Evolutionary conservation across 108 stramenopile genomes (phyloP).

Genomic region (Fragilaria radians): DNA sequence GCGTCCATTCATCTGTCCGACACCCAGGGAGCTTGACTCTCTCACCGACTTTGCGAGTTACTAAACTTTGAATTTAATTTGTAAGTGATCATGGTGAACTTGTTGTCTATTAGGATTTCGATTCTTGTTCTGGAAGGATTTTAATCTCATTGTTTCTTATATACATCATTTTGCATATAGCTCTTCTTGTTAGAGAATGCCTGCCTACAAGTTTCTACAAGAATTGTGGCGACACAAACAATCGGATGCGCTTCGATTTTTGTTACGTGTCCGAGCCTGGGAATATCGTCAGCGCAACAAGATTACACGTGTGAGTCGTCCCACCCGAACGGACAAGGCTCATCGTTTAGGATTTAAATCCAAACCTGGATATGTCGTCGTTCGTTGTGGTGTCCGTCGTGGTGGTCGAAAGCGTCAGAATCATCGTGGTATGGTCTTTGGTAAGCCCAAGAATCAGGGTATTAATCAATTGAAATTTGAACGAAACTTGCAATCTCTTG

Average conservation of each 20-base stretch:
- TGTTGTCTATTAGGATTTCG: no score
- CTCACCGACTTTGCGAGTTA: no score
- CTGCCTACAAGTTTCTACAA: constrained; percentile 99
- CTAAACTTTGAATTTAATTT: no score
- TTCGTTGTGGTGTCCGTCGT: constrained; percentile 98
- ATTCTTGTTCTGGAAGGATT: no score
- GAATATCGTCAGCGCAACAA: constrained; percentile 99
- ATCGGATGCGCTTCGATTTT: constrained; percentile 98
- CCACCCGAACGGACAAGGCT: constrained; percentile 99
- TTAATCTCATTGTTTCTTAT: no score
- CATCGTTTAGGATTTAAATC: constrained; percentile 99
- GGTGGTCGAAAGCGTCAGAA: constrained; percentile 99
- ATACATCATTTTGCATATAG: no score
- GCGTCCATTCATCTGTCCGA: no score
- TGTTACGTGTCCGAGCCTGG: constrained; percentile 99
- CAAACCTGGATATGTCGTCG: constrained; percentile 99
- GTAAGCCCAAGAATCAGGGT: constrained; percentile 99
- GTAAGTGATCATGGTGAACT: no score
- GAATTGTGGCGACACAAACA: constrained; percentile 99
- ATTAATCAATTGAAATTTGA: constrained; percentile 99
- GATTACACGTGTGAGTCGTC: constrained; percentile 85
- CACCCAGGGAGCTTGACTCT: no score
- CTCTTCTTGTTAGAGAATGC: no score
- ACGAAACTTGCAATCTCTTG: constrained; percentile 95
- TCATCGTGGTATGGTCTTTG: constrained; percentile 99